A percentile compares a stretch with the other conserved stretches of the same genome.
Conservation (phyloP, 495 filamentous ascomycete species). For the Astrocystis sublimbata region DNA sequence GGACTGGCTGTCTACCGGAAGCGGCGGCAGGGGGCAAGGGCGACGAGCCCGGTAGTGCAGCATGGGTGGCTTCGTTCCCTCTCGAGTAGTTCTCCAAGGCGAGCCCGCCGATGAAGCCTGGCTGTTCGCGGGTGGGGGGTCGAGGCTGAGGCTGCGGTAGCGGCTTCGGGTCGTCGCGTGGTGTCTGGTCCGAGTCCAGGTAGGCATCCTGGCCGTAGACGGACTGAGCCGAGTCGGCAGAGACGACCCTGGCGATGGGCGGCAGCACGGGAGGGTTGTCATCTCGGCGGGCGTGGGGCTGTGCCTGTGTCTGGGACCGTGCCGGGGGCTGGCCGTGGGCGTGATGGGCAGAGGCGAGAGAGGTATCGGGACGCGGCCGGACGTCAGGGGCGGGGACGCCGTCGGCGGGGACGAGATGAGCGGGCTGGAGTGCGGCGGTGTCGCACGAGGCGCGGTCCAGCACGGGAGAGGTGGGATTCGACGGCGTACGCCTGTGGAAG, state of each 20-base stretch:
- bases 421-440: conserved; percentile 37
- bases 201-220: conserved; percentile 14
- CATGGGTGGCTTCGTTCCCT: conserved; percentile 27
- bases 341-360: conserved; percentile 31
- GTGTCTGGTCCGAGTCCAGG: conserved; percentile 22
- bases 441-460: conserved; percentile 43
- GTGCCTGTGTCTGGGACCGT: conserved; percentile 18
- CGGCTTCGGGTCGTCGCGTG: conserved; percentile 31
- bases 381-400: conserved; percentile 39
- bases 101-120: conserved; percentile 44
- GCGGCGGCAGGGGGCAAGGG: conserved; percentile 16
- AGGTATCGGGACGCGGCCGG: conserved; percentile 43
- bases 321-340: conserved; percentile 23
- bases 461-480: conserved; percentile 53
- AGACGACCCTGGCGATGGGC: conserved; percentile 49
- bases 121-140: conserved; percentile 29
- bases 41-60: conserved; percentile 20
- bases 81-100: conserved; percentile 42
- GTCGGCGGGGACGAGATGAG: conserved; percentile 39
- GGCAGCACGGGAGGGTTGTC: conserved; percentile 44
- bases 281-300: background rate
- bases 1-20: conserved; percentile 25
- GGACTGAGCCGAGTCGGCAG: conserved; percentile 35
- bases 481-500: conserved; percentile 55
- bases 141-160: conserved; percentile 28